Conservation (phyloP, 345 rosid species). For the Eucalyptus melliodora region DNA sequence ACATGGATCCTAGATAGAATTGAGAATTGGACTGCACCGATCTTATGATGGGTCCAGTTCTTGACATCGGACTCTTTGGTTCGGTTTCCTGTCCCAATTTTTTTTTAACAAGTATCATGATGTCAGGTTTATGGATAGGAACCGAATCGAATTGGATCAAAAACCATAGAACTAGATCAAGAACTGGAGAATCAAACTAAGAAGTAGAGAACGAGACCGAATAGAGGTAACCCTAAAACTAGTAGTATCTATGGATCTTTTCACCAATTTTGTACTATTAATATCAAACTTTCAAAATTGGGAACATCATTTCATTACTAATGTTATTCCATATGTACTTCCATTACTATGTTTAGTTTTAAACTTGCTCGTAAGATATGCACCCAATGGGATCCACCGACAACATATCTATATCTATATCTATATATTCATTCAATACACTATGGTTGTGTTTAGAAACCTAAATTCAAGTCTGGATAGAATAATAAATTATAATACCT, state of each 20-base stretch:
- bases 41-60: background rate
- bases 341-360: background rate
- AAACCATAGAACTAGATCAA: accelerated
- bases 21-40: background rate
- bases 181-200: background rate
- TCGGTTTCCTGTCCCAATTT: accelerated
- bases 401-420: too few relatives aligned
- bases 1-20: background rate
- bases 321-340: too few relatives aligned
- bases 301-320: background rate
- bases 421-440: too few relatives aligned
- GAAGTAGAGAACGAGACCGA: background rate
- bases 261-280: background rate
- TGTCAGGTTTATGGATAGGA: too few relatives aligned
- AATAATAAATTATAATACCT: too few relatives aligned
- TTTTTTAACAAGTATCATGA: too few relatives aligned
- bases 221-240: background rate
- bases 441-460: too few relatives aligned
- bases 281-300: too few relatives aligned
- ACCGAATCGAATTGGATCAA: background rate
- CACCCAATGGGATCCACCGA: too few relatives aligned
- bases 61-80: too few relatives aligned
- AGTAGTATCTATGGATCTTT: background rate
- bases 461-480: too few relatives aligned
- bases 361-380: background rate